These are phyloP conservation scores for Fusarium graminum DNA, from an alignment of 2,329 filamentous ascomycete species.

Conservation along the genomic window DNA sequence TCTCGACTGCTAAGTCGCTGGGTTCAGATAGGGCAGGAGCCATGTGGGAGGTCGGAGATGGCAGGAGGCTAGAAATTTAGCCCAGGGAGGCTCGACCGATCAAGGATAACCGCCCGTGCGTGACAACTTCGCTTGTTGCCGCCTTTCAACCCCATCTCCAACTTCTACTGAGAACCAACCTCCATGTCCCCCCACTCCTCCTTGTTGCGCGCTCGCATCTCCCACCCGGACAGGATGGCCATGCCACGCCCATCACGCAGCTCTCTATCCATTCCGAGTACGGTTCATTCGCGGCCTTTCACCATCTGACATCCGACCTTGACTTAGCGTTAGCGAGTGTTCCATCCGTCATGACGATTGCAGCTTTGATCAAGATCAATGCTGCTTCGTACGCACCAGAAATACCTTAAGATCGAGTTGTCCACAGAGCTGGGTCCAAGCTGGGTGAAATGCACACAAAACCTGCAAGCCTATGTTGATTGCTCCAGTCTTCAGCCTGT, in stretches of 20 bases:
- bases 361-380: conserved; percentile 25
- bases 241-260: conserved; percentile 27
- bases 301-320: conserved; percentile 27
- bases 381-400: conserved; percentile 12
- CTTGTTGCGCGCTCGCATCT: conserved; percentile 41
- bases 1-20: conserved; percentile 3
- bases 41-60: conserved; percentile 26
- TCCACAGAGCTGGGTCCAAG: conserved; percentile 36
- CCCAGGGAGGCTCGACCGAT: conserved; percentile 40
- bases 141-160: conserved; percentile 36
- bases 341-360: conserved; percentile 25
- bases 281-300: conserved; percentile 27
- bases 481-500: conserved; percentile 28
- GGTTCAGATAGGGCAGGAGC: conserved; percentile 26
- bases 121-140: conserved; percentile 45
- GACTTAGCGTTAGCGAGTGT: conserved; percentile 27
- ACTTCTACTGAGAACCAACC: conserved; percentile 25
- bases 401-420: conserved; percentile 20
- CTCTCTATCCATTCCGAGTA: conserved; percentile 1
- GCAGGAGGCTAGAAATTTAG: not conserved
- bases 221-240: conserved; percentile 36
- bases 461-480: conserved; percentile 24
- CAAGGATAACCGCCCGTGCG: conserved; percentile 38
- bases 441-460: conserved; percentile 32
- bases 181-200: conserved; percentile 18